A percentile compares a stretch with the other conserved stretches of the same genome.
phyloP scores from a whole-genome alignment of 208 protist species.

The Borovskyia barvae region DNA sequence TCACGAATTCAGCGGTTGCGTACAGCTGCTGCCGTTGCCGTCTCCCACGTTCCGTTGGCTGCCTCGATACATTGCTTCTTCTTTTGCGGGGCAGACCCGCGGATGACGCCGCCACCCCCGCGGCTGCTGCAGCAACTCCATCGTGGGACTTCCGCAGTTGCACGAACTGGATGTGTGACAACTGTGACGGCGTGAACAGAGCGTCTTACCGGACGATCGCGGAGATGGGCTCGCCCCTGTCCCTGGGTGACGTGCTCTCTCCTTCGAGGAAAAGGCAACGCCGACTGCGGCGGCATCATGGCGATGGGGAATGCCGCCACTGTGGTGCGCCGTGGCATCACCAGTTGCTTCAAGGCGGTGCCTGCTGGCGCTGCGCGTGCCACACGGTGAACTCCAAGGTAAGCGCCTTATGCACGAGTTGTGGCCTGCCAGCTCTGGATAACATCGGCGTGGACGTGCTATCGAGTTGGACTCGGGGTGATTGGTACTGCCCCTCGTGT shows the following conservation, averaged over 20 bases:
- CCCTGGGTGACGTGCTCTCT: too few relatives aligned
- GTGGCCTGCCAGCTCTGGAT: constrained; percentile 49
- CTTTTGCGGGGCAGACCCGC: constrained; percentile 15
- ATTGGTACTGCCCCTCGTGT: constrained; percentile 68
- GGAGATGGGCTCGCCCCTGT: neutral
- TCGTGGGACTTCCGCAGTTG: constrained; percentile 52
- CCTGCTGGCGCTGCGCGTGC: constrained; percentile 73
- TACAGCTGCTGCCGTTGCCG: constrained; percentile 65
- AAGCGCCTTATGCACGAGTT: constrained; percentile 38
- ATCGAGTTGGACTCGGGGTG: constrained; percentile 62
- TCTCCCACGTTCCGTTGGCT: constrained; percentile 38
- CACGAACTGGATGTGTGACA: constrained; percentile 73
- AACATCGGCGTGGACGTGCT: constrained; percentile 37
- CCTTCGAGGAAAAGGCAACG: too few relatives aligned
- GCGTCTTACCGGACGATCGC: constrained; percentile 48
- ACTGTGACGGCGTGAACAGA: constrained; percentile 64
- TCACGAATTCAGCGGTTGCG: constrained; percentile 22
- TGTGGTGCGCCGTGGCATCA: constrained; percentile 71
- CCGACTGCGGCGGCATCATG: constrained; percentile 25
- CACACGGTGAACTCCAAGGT: constrained; percentile 46
- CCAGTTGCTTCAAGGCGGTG: constrained; percentile 27
- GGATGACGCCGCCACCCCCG: neutral
- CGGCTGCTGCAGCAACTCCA: too few relatives aligned
- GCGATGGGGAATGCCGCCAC: constrained; percentile 34
- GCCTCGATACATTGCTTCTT: constrained; percentile 11